These are phyloP conservation scores for Planoprotostelium fungivorum DNA, from an alignment of 78 protist genomes.

Conservation along the genomic window DNA sequence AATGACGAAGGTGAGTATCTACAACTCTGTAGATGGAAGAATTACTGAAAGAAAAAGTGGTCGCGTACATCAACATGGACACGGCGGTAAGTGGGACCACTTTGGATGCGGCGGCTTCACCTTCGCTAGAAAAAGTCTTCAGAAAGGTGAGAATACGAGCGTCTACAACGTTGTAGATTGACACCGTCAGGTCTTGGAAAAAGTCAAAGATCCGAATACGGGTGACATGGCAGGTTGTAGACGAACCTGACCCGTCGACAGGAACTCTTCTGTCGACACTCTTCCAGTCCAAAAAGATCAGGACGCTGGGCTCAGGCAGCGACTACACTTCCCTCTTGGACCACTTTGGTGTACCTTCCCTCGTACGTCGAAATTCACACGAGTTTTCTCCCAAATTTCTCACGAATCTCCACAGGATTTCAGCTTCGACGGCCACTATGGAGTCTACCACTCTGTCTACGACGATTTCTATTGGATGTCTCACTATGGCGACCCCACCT, in stretches of 20 bases:
- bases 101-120: background rate
- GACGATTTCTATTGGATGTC: slow-evolving; percentile 29
- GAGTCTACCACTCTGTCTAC: slow-evolving; percentile 41
- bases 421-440: slow-evolving; percentile 12
- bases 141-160: background rate
- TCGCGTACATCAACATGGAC: slow-evolving; percentile 25
- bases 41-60: too few species aligned
- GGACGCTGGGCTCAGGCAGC: slow-evolving; percentile 13
- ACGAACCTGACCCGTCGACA: background rate
- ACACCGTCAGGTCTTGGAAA: background rate
- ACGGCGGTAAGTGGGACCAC: background rate
- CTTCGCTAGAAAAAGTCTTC: background rate
- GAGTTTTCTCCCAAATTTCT: background rate
- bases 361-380: background rate
- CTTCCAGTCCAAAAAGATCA: background rate
- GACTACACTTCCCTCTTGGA: slow-evolving; percentile 35
- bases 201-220: background rate
- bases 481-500: slow-evolving; percentile 11
- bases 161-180: background rate
- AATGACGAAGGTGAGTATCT: background rate
- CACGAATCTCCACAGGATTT: background rate
- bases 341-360: slow-evolving; percentile 12
- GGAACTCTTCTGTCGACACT: background rate
- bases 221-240: background rate
- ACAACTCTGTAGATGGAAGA: background rate